A percentile compares a stretch with the other conserved stretches of the same genome.
phyloP scores from a whole-genome alignment of 2,329 filamentous ascomycete genomes.

The Zymoseptoria crescenta region DNA sequence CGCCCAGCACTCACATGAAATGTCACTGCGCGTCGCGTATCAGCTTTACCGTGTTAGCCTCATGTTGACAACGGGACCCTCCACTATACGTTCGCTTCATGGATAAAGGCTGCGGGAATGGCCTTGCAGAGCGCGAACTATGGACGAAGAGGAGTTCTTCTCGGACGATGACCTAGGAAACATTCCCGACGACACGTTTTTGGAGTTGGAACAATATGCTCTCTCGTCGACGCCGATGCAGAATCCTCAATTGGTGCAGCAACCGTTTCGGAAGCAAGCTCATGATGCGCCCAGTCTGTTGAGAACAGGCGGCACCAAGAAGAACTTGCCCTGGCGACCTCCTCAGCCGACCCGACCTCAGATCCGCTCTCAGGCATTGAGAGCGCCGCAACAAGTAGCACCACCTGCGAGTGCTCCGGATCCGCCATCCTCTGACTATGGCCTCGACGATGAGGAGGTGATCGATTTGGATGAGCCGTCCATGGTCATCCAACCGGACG shows the following conservation, averaged over 20 bases:
- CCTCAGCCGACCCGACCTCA: slow-evolving; percentile 15
- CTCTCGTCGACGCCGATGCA: slow-evolving; percentile 36
- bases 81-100: neutral
- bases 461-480: slow-evolving; percentile 39
- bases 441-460: slow-evolving; percentile 39
- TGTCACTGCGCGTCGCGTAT: neutral
- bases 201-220: slow-evolving; percentile 39
- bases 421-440: slow-evolving; percentile 36
- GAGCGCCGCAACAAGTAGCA: slow-evolving; percentile 7
- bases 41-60: neutral
- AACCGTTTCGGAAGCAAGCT: slow-evolving; percentile 14
- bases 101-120: neutral
- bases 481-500: slow-evolving; percentile 21
- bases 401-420: slow-evolving; percentile 20
- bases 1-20: neutral
- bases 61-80: neutral
- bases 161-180: slow-evolving; percentile 40
- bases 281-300: slow-evolving; percentile 17
- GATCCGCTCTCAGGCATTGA: neutral
- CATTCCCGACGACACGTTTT: slow-evolving; percentile 38
- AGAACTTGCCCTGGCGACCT: slow-evolving; percentile 24
- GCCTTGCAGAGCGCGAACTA: neutral
- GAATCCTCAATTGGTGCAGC: slow-evolving; percentile 9
- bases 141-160: slow-evolving; percentile 37
- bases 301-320: slow-evolving; percentile 12